A percentile compares a stretch with the other conserved stretches of the same genome.
Evolutionary conservation across 805 yeast species (phyloP).

Genomic region (Lachancea dasiensis): DNA sequence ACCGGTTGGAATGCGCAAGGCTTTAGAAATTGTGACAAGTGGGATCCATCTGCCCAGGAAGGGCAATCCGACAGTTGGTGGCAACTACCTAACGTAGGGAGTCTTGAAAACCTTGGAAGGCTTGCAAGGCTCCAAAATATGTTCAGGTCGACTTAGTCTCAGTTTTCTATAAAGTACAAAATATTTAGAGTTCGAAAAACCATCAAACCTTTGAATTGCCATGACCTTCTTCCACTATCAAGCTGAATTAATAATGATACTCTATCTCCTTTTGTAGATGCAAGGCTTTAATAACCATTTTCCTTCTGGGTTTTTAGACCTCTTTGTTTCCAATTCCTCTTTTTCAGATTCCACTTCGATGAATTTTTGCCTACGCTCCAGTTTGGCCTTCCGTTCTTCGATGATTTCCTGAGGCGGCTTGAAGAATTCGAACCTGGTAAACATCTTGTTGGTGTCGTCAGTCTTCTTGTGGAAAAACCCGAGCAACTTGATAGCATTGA

Average conservation of each 20-base stretch:
- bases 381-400: conserved; percentile 53
- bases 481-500: conserved; percentile 61
- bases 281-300: conserved; percentile 93
- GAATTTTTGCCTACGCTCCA: conserved; percentile 59
- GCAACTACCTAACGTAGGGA: conserved; percentile 25
- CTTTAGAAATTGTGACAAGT: conserved; percentile 86
- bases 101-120: conserved; percentile 23
- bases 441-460: conserved; percentile 86
- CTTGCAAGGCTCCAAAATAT: conserved; percentile 25
- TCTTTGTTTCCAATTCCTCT: conserved; percentile 51
- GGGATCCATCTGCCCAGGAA: conserved; percentile 41
- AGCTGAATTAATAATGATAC: neutral
- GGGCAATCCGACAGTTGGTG: conserved; percentile 21
- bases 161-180: neutral
- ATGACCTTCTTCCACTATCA: neutral
- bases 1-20: conserved; percentile 84
- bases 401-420: conserved; percentile 71
- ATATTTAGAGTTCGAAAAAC: neutral
- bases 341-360: conserved; percentile 63
- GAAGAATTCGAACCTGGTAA: conserved; percentile 88
- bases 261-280: conserved; percentile 73
- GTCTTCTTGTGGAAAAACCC: conserved; percentile 89
- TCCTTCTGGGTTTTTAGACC: conserved; percentile 61
- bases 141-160: conserved; percentile 17
- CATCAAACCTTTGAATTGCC: neutral